phyloP scores from a whole-genome alignment of 2,329 filamentous ascomycete genomes.

The Fusarium tupiense region DNA sequence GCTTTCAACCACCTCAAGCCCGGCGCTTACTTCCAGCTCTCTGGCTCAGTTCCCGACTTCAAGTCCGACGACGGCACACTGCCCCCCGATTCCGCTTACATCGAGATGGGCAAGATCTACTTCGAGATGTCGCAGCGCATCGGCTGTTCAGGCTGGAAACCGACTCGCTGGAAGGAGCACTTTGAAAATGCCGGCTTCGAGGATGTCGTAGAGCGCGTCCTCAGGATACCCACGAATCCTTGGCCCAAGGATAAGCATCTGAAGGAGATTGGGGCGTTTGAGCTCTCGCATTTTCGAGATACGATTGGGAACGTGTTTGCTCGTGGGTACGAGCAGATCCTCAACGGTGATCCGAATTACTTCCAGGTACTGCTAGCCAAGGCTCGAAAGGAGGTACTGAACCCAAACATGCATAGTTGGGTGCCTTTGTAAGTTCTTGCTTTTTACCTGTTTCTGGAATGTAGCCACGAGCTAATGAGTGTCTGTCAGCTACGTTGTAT shows the following conservation, averaged over 20 bases:
- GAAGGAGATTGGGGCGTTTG: conserved; percentile 44
- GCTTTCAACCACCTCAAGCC: conserved; percentile 62
- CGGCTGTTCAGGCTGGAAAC: conserved; percentile 34
- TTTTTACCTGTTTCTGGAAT: background rate
- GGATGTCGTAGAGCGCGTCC: conserved; percentile 41
- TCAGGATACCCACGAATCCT: conserved; percentile 45
- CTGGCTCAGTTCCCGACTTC: conserved; percentile 36
- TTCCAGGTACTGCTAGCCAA: conserved; percentile 35
- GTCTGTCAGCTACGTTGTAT: conserved; percentile 15
- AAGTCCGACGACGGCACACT: conserved; percentile 44
- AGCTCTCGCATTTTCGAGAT: conserved; percentile 40
- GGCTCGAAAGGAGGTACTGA: conserved; percentile 33
- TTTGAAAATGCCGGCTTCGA: conserved; percentile 47
- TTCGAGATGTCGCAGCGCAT: conserved; percentile 38
- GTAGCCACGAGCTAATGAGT: background rate
- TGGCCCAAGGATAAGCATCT: conserved; percentile 46
- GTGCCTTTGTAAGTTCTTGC: conserved; percentile 34
- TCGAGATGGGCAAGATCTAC: conserved; percentile 36
- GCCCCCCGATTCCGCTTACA: conserved; percentile 31
- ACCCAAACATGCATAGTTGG: conserved; percentile 39
- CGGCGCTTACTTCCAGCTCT: conserved; percentile 53
- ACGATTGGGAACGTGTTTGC: conserved; percentile 36
- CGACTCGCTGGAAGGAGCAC: conserved; percentile 33
- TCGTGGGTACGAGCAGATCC: conserved; percentile 37
- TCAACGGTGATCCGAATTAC: conserved; percentile 34